Base-by-base conservation (phyloP, 371 early-diverging fungal genomes). In the Paraphysoderma sedebokerense region DNA sequence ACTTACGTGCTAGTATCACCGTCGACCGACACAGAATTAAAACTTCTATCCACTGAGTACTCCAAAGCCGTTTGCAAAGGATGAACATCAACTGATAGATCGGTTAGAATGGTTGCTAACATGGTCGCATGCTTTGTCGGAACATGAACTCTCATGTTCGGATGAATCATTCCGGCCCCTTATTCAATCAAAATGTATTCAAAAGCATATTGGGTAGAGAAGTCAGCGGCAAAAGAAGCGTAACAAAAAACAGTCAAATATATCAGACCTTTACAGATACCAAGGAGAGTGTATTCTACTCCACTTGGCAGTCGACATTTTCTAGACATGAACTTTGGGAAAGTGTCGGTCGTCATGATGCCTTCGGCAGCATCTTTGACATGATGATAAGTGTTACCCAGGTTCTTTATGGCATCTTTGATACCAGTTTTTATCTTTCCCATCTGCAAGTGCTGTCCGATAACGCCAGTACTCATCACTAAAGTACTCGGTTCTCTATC, bases 1-100 rank as follows among this genome's bases (percentile, higher is more conserved):
- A n/a, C n/a, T n/a, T n/a, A n/a, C n/a, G 96, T 95, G 59, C 84
- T 83, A 66, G 82, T 95, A 58, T 95, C 96, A 19, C 92, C 92
- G 67, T 95, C 96, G 9, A 95, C 71, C 50, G 77, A 78, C 38
- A 95, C 87, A 4, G 89, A 79, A 59, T 95, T 95, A 66, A 95
- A 95, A 22, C 89, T 87, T 19, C 85, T 73, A 30, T 88, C 87
- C 0, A 76, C 84, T 0, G 91, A 90, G 52, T 79, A 72, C 9
- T 68, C 67, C 44, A 90, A 56, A 0, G 92, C 88, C 19, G 65
- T 57, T 35, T 83, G 72, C 38, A 92, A 63, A 24, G 76, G 59
- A 0, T 51, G 49, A 11, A 78, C 68, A 8, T 70, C 57, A 5
- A 95, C 67, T 8, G 70, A 55, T 8, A 76, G 75, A 63, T 95